Conservation (phyloP, 805 yeast species). For the Priceomyces fermenticarens region DNA sequence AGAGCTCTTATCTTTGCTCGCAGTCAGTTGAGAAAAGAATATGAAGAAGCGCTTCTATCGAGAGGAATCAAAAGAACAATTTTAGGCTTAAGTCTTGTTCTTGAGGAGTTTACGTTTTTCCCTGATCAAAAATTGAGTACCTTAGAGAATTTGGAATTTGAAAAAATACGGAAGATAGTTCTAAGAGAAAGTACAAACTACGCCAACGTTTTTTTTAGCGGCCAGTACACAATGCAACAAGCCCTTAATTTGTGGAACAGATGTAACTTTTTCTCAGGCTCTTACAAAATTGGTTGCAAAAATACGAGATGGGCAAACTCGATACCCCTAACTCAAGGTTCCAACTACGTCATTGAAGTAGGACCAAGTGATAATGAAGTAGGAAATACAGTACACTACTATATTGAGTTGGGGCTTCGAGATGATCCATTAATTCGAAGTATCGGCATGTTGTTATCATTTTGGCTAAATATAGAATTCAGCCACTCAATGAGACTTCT, state of each 20-base stretch:
- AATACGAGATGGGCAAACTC: conserved; percentile 37
- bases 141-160: conserved; percentile 46
- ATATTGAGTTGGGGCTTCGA: conserved; percentile 56
- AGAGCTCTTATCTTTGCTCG: conserved; percentile 44
- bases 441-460: conserved; percentile 46
- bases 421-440: conserved; percentile 29
- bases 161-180: conserved; percentile 29
- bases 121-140: conserved; percentile 55
- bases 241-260: background rate
- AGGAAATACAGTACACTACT: conserved; percentile 50
- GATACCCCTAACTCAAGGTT: conserved; percentile 13
- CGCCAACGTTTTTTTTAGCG: conserved; percentile 48
- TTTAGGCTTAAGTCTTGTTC: conserved; percentile 46
- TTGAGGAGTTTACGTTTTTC: conserved; percentile 58
- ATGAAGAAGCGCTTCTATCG: conserved; percentile 39
- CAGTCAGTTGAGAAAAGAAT: conserved; percentile 45
- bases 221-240: conserved; percentile 33
- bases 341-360: conserved; percentile 24
- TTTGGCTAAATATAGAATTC: conserved; percentile 42
- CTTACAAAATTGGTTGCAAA: conserved; percentile 15
- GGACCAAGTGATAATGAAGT: conserved; percentile 44
- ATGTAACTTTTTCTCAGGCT: conserved; percentile 14
- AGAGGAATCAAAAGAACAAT: conserved; percentile 49
- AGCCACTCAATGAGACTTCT: conserved; percentile 49
- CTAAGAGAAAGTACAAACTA: conserved; percentile 28